Evolutionary conservation across 2,329 filamentous ascomycete genomes (phyloP), one percentile per base, ranked within the genome.

Genomic region (Trichoderma sp.): DNA sequence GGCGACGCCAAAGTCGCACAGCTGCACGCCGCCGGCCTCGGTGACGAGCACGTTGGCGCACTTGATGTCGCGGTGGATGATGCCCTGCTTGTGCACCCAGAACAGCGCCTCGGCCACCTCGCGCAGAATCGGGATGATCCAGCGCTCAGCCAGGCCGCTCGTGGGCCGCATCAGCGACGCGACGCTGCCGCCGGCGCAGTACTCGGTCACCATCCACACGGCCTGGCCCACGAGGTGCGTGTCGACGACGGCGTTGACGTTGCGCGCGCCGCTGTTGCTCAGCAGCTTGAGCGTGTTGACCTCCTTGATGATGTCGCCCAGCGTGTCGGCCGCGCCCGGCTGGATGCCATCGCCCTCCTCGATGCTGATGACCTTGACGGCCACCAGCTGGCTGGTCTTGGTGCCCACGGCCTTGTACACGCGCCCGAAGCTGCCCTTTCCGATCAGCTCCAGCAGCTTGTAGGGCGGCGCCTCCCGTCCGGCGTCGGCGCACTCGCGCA

Each of bases 161-260:
- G 87, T 90, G 25, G 89, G 87, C 75, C 86, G 87, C 87, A 89
- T 89, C 69, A 86, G 84, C 70, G 85, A 93, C 71, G 86, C 89
- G 77, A 95, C 89, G 76, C 92, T 94, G 64, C 92, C 92, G 70
- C 92, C 92, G 7, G 90, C 91, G 73, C 92, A 94, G 77, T 93
- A 93, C 79, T 94, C 91, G 69, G 90, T 93, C 65, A 94, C 87
- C 81, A 95, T 92, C 92, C 92, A 95, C 79, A 95, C 89, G 67
- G 91, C 87, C 71, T 90, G 89, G 53, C 91, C 90, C 35, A 94
- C 87, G 10, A 90, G 88, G 19, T 93, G 84, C 4, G 91, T 91
- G 71, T 93, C 92, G 72, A 93, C 88, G 56, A 94, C 89, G 72
- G 89, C 85, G 76, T 94, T 94, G 78, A 95, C 89, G 74, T 94